phyloP scores from a whole-genome alignment of 2,329 filamentous ascomycete genomes.

The Huntiella omanensis region DNA sequence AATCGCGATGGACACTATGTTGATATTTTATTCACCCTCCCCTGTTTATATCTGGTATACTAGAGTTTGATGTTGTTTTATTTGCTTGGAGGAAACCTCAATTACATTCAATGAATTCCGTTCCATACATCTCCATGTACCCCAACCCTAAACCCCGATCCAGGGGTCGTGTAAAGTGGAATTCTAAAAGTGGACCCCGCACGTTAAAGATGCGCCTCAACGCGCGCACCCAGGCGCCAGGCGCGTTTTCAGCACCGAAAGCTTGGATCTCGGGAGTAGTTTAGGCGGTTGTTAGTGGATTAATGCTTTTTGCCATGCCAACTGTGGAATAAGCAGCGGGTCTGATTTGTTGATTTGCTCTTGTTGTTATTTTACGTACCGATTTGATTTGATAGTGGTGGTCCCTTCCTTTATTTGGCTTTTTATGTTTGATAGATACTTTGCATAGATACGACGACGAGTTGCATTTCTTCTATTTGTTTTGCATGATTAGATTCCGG shows the following conservation, averaged over 20 bases:
- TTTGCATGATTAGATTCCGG: too few species aligned
- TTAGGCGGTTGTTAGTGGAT: too few species aligned
- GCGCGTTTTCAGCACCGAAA: constrained; percentile 4
- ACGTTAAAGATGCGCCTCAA: not conserved
- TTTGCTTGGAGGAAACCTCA: not conserved
- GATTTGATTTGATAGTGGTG: too few species aligned
- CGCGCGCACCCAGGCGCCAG: not conserved
- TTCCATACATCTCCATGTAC: not conserved
- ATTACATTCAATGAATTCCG: not conserved
- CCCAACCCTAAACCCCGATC: not conserved
- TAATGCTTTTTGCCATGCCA: too few species aligned
- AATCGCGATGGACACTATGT: not conserved
- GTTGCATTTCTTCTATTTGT: too few species aligned
- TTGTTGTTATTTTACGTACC: too few species aligned
- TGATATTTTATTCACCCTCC: not conserved
- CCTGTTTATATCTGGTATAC: not conserved
- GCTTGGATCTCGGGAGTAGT: too few species aligned
- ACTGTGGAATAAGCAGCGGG: too few species aligned
- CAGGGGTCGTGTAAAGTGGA: constrained; percentile 11
- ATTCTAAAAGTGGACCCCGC: constrained; percentile 3
- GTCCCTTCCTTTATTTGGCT: too few species aligned
- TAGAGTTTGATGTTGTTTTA: not conserved
- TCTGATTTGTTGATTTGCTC: too few species aligned
- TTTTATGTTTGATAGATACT: too few species aligned
- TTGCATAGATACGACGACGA: too few species aligned